A percentile compares a stretch with the other conserved stretches of the same genome.
phyloP scores from a whole-genome alignment of 2,329 filamentous ascomycete genomes.

The Metarhizium rileyi region DNA sequence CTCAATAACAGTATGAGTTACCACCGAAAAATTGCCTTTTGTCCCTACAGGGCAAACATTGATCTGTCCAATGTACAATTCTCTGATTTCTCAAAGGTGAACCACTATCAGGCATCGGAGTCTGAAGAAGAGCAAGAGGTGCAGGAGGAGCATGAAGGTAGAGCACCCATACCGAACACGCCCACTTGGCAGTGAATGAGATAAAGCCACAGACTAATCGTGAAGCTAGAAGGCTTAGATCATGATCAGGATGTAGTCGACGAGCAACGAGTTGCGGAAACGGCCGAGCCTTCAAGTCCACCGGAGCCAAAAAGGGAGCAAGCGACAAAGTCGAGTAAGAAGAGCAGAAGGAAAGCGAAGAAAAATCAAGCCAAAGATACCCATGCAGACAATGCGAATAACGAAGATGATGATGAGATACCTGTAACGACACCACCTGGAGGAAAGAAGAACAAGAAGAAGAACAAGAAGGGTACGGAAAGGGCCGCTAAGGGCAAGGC shows the following conservation, averaged over 20 bases:
- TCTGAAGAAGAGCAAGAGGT: constrained; percentile 28
- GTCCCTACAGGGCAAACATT: constrained; percentile 29
- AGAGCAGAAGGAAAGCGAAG: constrained; percentile 11
- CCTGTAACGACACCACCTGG: constrained; percentile 8
- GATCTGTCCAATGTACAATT: constrained; percentile 29
- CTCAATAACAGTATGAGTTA: constrained; percentile 32
- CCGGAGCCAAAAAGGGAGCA: constrained; percentile 8
- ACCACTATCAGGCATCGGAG: constrained; percentile 29
- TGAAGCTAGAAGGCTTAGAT: constrained; percentile 2
- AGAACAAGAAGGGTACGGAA: constrained; percentile 16
- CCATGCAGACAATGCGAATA: constrained; percentile 9
- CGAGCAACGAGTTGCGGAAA: background rate
- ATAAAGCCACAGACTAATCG: background rate
- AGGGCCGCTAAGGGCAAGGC: constrained; percentile 8
- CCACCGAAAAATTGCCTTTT: constrained; percentile 26
- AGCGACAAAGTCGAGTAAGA: constrained; percentile 1
- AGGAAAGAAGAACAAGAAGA: constrained; percentile 17
- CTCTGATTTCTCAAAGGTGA: constrained; percentile 33
- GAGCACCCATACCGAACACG: background rate
- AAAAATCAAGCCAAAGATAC: constrained; percentile 8
- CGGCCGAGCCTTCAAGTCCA: background rate
- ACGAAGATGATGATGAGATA: constrained; percentile 9
- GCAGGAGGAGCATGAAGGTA: constrained; percentile 10
- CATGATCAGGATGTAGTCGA: background rate
- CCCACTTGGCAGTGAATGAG: background rate